These are phyloP conservation scores for Pythium aristosporum DNA, from an alignment of 352 stramenopile species.

Conservation along the genomic window DNA sequence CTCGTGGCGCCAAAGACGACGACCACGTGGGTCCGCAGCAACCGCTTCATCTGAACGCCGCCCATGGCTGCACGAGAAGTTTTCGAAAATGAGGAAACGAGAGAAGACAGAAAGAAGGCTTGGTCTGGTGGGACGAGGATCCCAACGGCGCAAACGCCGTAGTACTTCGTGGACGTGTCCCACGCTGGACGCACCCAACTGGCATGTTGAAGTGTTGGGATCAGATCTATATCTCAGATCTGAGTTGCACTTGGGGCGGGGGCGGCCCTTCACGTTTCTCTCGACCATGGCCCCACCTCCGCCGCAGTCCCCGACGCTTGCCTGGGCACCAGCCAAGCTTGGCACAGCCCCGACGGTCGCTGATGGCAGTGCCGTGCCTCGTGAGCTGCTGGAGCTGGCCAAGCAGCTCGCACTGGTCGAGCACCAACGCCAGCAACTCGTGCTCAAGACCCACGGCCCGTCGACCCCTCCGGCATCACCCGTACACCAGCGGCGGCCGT, in stretches of 20 bases:
- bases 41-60: conserved; percentile 50
- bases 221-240: conserved; percentile 12
- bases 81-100: neutral
- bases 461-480: neutral
- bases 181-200: neutral
- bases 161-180: neutral
- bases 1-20: conserved; percentile 78
- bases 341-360: neutral
- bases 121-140: conserved; percentile 1
- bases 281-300: neutral
- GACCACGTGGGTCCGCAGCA: conserved; percentile 58
- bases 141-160: neutral
- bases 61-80: conserved; percentile 7
- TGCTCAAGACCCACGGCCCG: neutral
- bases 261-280: too few relatives aligned
- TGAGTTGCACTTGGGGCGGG: neutral
- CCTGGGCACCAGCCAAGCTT: conserved; percentile 20
- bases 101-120: neutral
- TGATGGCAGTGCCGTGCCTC: neutral
- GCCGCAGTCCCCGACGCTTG: neutral
- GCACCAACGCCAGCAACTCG: conserved; percentile 24
- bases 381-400: conserved; percentile 23
- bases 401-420: conserved; percentile 28
- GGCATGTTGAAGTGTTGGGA: conserved; percentile 6
- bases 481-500: neutral